Conservation (phyloP, 768 basidiomycete species). For the Hypholoma sublateritium region DNA sequence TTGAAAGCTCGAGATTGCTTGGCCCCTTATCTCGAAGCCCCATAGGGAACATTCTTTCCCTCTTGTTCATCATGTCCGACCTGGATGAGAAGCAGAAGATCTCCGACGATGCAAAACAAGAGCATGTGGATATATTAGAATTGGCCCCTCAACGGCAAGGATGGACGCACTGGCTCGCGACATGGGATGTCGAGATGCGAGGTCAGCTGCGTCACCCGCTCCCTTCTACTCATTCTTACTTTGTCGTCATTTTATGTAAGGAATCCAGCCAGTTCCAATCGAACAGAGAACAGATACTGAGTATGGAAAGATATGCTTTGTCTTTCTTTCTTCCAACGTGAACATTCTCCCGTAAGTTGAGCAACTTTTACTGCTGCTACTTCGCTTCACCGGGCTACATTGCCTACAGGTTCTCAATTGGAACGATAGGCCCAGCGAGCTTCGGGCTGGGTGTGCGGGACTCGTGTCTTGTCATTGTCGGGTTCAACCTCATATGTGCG, state of each 20-base stretch:
- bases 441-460: constrained; percentile 61
- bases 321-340: constrained; percentile 72
- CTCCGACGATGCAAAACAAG: constrained; percentile 2
- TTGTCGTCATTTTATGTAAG: constrained; percentile 25
- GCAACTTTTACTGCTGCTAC: not conserved
- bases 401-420: constrained; percentile 53
- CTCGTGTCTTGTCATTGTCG: constrained; percentile 59
- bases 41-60: too few relatives aligned
- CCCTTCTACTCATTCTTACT: not conserved
- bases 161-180: constrained; percentile 1
- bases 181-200: constrained; percentile 7
- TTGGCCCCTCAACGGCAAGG: not conserved
- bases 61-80: not conserved
- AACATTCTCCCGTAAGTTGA: constrained; percentile 55
- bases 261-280: constrained; percentile 53
- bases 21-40: too few relatives aligned
- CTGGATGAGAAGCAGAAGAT: not conserved
- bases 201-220: not conserved
- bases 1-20: too few relatives aligned
- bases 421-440: constrained; percentile 58
- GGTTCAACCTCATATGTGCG: constrained; percentile 60
- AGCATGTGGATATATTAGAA: not conserved
- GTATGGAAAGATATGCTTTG: constrained; percentile 66
- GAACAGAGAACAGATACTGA: constrained; percentile 60
- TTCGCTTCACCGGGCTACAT: too few relatives aligned